Evolutionary conservation across 2,329 filamentous ascomycete genomes (phyloP).

Genomic region (Diaporthe ampelina): DNA sequence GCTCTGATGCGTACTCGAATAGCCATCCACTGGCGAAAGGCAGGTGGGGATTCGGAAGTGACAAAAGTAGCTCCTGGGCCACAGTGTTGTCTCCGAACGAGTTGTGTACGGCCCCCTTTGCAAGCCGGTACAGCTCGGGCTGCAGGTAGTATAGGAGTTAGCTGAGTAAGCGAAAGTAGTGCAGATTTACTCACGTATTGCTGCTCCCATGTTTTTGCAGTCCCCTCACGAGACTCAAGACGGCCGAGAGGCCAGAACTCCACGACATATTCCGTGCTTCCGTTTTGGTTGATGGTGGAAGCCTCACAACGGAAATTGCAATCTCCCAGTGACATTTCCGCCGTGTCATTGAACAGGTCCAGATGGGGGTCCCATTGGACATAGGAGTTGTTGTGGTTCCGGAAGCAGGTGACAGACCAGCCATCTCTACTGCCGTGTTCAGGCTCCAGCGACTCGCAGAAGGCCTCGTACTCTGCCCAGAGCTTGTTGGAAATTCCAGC

Average conservation of each 20-base stretch:
- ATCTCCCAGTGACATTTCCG: background rate
- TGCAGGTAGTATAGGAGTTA: background rate
- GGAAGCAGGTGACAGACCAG: constrained; percentile 25
- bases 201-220: constrained; percentile 2
- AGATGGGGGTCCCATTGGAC: background rate
- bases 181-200: constrained; percentile 15
- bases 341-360: constrained; percentile 11
- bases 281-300: background rate
- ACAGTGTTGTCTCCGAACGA: background rate
- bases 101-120: background rate
- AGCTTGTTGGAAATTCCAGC: background rate
- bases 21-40: constrained; percentile 26
- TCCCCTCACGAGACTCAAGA: background rate
- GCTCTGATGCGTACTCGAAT: constrained; percentile 13
- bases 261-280: constrained; percentile 7
- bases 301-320: constrained; percentile 36
- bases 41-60: background rate
- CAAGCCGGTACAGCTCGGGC: constrained; percentile 16
- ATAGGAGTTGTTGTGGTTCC: constrained; percentile 20
- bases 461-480: constrained; percentile 26
- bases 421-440: constrained; percentile 1
- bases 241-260: constrained; percentile 27
- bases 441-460: constrained; percentile 28
- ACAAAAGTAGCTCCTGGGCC: background rate
- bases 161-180: background rate